phyloP scores from a whole-genome alignment of 805 yeast species.

The Torulaspora indica region DNA sequence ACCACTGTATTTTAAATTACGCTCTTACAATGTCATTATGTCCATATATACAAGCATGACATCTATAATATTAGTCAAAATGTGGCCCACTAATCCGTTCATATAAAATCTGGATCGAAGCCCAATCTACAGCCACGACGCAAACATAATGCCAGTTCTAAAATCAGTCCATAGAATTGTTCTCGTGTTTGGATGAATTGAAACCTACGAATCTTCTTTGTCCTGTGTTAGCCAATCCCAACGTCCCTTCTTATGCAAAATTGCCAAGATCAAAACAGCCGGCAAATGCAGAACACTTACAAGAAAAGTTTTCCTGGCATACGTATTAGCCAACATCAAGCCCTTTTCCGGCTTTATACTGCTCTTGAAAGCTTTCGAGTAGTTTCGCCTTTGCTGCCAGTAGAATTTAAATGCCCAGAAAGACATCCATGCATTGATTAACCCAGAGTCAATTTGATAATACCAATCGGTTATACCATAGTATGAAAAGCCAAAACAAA shows the following conservation, averaged over 20 bases:
- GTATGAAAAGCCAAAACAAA: conserved; percentile 77
- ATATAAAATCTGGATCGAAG: too few species aligned
- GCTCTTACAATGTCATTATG: not conserved
- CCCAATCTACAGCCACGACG: too few species aligned
- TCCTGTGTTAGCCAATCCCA: conserved; percentile 69
- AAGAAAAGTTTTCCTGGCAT: conserved; percentile 87
- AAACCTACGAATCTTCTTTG: conserved; percentile 21
- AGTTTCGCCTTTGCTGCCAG: conserved; percentile 68
- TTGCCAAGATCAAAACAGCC: conserved; percentile 79
- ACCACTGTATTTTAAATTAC: not conserved
- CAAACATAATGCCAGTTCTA: not conserved
- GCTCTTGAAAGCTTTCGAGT: conserved; percentile 39
- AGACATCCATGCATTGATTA: conserved; percentile 82
- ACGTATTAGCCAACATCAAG: conserved; percentile 52
- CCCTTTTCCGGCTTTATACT: conserved; percentile 46
- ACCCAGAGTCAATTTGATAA: conserved; percentile 74
- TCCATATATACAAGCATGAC: not conserved
- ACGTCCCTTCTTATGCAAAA: conserved; percentile 91
- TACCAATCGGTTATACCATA: conserved; percentile 77
- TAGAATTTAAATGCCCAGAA: conserved; percentile 78
- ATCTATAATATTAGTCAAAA: too few species aligned
- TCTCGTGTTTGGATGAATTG: too few species aligned
- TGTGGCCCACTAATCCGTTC: too few species aligned
- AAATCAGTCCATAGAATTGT: not conserved
- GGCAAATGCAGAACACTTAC: conserved; percentile 94